These are phyloP conservation scores for Phytophthora pini DNA, from an alignment of 352 stramenopile species.

Conservation along the genomic window DNA sequence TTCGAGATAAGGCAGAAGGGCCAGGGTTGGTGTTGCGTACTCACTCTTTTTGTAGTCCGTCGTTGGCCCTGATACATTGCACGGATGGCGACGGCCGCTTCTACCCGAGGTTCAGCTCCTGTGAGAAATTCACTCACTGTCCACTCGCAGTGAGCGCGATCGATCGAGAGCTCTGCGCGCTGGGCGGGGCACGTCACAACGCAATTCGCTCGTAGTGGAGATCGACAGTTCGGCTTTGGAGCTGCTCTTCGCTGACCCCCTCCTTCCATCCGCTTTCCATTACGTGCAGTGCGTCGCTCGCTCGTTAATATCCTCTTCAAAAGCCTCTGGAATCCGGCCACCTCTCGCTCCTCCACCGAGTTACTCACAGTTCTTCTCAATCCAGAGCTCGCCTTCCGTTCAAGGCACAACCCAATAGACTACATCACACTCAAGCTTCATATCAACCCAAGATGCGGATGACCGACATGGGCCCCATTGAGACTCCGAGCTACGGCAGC, in stretches of 20 bases:
- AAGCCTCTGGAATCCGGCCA: conserved; percentile 14
- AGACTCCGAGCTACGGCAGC: conserved; percentile 50
- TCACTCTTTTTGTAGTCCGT: conserved; percentile 38
- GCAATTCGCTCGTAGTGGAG: conserved; percentile 40
- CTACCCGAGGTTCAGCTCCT: conserved; percentile 39
- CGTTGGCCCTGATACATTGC: conserved; percentile 47
- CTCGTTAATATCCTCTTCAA: background rate
- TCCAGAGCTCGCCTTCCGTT: background rate
- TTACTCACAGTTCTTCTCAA: conserved; percentile 8
- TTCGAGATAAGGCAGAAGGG: conserved; percentile 39
- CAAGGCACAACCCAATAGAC: conserved; percentile 27
- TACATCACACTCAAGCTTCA: conserved; percentile 10
- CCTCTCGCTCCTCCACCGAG: conserved; percentile 22
- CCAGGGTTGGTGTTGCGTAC: conserved; percentile 29
- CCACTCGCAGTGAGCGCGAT: conserved; percentile 17
- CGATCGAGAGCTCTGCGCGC: conserved; percentile 7
- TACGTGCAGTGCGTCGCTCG: conserved; percentile 20
- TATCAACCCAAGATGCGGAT: conserved; percentile 28
- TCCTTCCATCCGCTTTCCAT: conserved; percentile 3
- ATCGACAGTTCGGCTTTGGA: conserved; percentile 23
- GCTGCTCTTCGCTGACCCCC: conserved; percentile 1
- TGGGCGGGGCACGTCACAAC: conserved; percentile 32
- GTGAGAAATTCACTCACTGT: conserved; percentile 48
- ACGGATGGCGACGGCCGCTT: conserved; percentile 42
- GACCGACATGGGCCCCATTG: conserved; percentile 39